Evolutionary conservation across 306 rosid genomes (phyloP).

Genomic region (Cicer yamashitae): DNA sequence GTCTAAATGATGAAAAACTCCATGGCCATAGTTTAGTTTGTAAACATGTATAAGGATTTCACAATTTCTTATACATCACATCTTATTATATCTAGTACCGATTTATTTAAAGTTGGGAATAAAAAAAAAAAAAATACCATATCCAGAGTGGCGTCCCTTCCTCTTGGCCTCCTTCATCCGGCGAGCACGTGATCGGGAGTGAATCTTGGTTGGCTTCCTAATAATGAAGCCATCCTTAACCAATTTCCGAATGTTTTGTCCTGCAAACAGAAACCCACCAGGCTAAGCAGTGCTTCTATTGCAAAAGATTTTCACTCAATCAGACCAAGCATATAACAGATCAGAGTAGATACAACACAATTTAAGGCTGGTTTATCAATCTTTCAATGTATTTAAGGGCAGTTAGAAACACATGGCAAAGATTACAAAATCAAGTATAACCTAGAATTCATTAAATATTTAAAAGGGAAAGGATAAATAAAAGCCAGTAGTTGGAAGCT

Average conservation of each 20-base stretch:
- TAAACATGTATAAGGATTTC: background rate
- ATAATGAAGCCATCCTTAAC: conserved; percentile 34
- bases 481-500: too few species aligned
- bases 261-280: conserved; percentile 17
- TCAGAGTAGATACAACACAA: background rate
- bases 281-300: background rate
- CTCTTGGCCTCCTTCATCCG: conserved; percentile 61
- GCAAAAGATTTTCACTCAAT: background rate
- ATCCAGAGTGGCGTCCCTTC: conserved; percentile 56
- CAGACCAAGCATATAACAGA: background rate
- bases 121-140: background rate
- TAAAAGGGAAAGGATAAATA: too few species aligned
- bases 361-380: too few species aligned
- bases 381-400: background rate
- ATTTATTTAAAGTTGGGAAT: background rate
- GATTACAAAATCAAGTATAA: too few species aligned
- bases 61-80: background rate
- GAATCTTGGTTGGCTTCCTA: conserved; percentile 61
- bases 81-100: background rate
- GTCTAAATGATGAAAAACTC: too few species aligned
- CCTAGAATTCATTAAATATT: too few species aligned
- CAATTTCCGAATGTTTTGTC: conserved; percentile 54
- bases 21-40: too few species aligned
- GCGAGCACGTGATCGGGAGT: conserved; percentile 54
- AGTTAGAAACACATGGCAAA: too few species aligned